Base-by-base conservation (phyloP, 2,329 filamentous ascomycete genomes). In the Cladosporium velox region DNA sequence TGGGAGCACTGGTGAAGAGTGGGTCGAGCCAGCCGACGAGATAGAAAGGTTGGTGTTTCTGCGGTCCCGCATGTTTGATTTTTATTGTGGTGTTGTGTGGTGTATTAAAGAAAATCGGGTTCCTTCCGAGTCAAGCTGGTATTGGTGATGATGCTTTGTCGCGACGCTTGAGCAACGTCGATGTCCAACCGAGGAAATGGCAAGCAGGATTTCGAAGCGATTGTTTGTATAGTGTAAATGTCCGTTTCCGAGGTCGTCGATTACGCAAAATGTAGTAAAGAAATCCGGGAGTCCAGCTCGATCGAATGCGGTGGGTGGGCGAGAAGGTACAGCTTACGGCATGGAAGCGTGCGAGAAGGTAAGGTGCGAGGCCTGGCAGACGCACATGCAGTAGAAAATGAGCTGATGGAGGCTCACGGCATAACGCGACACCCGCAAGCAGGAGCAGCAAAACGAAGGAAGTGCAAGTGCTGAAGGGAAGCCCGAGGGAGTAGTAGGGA, bases 11-110 rank as follows among this genome's bases (percentile, higher is more conserved):
- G 88, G 14, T 90, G 91, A 59, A 93, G 84, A 69, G 87, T 86
- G 2, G 90, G 90, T 1, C 89, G 94, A 38, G 86, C 85, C 4
- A 90, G 89, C 30, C 90, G 91, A 30, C 86, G 88, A 76, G 87
- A 88, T 78, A 54, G 81, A 79, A 57, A 79, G 79, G 58, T 81
- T 78, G n/a, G 80, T 81, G 70, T 82, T 83, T 67, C 80, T 76
- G 69, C 81, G 76, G 69, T 78, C 79, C 69, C 81, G 78, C 81
- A 83, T 83, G 82, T 59, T 65, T 72, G 61, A 5, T 32, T 10
- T 59, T 41, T 49, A 24, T 34, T 21, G 24, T 32, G 24, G 3
- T 49, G 28, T 21, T 18, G 14, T 12, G n/a, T 24, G 59, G n/a
- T 35, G 41, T 49, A 47, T 55, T 55, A 55, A 24, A 21, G 15